Percentiles rank a stretch among this genome's conserved stretches.
phyloP scores from a whole-genome alignment of 1,284 basidiomycete species.

The Hemileia vastatrix region DNA sequence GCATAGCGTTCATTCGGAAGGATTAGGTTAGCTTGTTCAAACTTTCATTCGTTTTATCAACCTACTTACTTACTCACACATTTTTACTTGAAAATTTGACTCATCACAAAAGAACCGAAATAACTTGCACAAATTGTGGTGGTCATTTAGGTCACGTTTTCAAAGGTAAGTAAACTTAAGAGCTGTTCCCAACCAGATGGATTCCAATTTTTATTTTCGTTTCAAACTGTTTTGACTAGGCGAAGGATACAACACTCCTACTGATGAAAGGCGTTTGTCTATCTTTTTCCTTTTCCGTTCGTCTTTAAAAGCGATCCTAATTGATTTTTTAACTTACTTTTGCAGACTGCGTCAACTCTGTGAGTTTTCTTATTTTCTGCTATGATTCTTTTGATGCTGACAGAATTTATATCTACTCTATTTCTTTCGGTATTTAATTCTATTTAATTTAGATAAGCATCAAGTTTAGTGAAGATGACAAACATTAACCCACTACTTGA shows the following conservation, averaged over 20 bases:
- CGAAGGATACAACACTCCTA: slow-evolving; percentile 14
- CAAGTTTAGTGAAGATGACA: background rate
- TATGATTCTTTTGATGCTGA: background rate
- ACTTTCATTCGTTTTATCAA: background rate
- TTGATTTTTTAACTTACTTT: background rate
- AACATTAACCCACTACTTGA: too few relatives aligned
- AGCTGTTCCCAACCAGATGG: too few relatives aligned
- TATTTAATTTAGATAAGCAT: background rate
- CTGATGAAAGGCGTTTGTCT: slow-evolving; percentile 16
- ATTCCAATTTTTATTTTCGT: too few relatives aligned
- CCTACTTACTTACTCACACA: background rate
- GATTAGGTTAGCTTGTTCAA: too few relatives aligned
- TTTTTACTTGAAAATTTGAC: background rate
- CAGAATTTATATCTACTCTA: background rate
- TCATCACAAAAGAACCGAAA: slow-evolving; percentile 45
- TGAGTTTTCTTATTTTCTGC: background rate
- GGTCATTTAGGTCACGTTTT: slow-evolving; percentile 48
- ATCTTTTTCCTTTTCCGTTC: background rate
- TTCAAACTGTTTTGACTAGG: too few relatives aligned
- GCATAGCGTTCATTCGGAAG: too few relatives aligned
- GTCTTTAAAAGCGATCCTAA: background rate
- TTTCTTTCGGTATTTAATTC: too few relatives aligned
- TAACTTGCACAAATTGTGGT: slow-evolving; percentile 46
- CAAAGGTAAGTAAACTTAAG: too few relatives aligned
- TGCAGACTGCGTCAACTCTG: slow-evolving; percentile 3